Evolutionary conservation across 257 asterid species (phyloP).

Genomic region (Solanum habrochaites): DNA sequence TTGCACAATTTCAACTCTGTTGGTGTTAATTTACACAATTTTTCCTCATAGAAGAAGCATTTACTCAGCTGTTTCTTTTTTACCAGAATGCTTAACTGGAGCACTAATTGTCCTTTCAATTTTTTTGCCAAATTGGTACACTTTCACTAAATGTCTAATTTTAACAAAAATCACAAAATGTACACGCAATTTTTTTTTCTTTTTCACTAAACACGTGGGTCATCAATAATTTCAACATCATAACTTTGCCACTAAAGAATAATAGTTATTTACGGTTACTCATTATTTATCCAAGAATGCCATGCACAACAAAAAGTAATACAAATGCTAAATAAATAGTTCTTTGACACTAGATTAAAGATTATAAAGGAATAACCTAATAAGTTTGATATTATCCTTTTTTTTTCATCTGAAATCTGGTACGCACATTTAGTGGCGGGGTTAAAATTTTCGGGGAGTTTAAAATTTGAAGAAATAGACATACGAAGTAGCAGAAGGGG

Average conservation of each 20-base stretch:
- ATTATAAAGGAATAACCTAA: not conserved
- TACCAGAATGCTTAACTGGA: not conserved
- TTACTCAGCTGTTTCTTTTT: not conserved
- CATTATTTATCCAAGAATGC: not conserved
- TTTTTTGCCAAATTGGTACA: not conserved
- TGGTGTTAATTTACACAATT: not conserved
- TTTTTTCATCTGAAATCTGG: rapidly evolving
- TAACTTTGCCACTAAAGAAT: not conserved
- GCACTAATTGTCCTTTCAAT: not conserved
- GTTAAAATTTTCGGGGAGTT: rapidly evolving
- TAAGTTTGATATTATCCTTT: not conserved
- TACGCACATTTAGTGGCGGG: too few species aligned
- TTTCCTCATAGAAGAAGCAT: not conserved
- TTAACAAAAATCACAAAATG: not conserved
- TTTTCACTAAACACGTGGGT: too few species aligned
- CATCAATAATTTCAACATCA: not conserved
- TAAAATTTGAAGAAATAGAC: too few species aligned
- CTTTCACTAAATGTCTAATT: not conserved
- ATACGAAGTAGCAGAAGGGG: too few species aligned
- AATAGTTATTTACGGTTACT: not conserved
- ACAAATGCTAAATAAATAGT: not conserved
- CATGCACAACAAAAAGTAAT: not conserved
- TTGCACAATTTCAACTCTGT: not conserved
- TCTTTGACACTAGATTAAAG: not conserved
- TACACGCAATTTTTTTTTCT: not conserved